Evolutionary conservation across 2,329 filamentous ascomycete species (phyloP), one percentile per base, ranked within the genome.

Genomic region (Acephala macrosclerotiorum): DNA sequence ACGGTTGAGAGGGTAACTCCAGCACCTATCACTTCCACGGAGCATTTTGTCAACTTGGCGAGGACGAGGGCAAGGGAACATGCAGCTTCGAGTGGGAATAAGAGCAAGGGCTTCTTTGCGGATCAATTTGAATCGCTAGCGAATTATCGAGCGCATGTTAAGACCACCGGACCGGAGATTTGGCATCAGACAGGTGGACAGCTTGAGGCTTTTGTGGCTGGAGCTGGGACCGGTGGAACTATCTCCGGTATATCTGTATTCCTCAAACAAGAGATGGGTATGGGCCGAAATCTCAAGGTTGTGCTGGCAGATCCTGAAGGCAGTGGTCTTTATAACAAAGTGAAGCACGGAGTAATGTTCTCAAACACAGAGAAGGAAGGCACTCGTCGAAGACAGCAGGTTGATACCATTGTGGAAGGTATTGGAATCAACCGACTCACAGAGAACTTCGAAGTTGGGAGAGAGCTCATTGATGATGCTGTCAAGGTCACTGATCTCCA

Each of bases 401-500:
- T 99, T 60, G 96, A 99, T 81, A 94, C 91, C 4, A 93, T 99
- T 70, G 93, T 99, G 33, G 96, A 99, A 80, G 96, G 96, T 1
- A 93, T 99, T 70, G 96, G 96, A 1, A 92, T 98, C 78, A 99
- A 97, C 77, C 89, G 96, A 1, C 85, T 97, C n/a, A 99, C 96
- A 0, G 87, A 89, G 61, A 99, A 98, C 78, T 96, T 99, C 70
- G 92, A 97, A 76, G 90, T 89, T 33, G 96, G 95, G 0, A 85
- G 93, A 70, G 90, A 95, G 74, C 80, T 97, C 63, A 87, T 99
- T 61, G 93, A 97, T 77, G 94, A 97, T 79, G 95, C 96, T 2
- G 89, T 98, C 42, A 87, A 90, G 66, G 93, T 99, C 16, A 92
- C 88, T 2, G 96, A 99, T 78, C 87, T 89, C 58, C 94, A 99